Evolutionary conservation across 1,139 yeast genomes (phyloP).

Genomic region (Taiozyma sp.): DNA sequence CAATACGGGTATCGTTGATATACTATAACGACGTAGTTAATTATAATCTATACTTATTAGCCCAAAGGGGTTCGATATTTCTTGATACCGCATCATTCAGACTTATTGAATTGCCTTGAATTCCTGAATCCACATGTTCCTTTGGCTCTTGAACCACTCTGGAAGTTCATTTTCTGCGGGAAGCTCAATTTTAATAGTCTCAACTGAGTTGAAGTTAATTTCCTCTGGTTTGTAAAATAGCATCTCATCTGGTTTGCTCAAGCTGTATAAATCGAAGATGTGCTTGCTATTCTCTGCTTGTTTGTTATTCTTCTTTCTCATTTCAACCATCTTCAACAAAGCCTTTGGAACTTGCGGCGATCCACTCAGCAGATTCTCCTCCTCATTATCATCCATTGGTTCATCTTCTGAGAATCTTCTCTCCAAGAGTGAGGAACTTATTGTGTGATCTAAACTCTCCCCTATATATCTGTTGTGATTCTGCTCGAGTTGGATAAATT

Average conservation of each 20-base stretch:
- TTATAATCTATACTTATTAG: too few species aligned
- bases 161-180: conserved; percentile 66
- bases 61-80: too few species aligned
- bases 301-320: conserved; percentile 35
- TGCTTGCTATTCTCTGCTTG: conserved; percentile 27
- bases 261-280: conserved; percentile 4
- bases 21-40: too few species aligned
- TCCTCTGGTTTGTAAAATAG: conserved; percentile 21
- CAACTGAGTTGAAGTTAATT: conserved; percentile 21
- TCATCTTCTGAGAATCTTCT: conserved; percentile 11
- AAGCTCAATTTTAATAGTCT: conserved; percentile 37
- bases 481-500: not conserved
- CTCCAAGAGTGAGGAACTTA: not conserved
- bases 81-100: not conserved
- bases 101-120: not conserved
- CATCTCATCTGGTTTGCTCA: conserved; percentile 5
- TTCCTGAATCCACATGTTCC: conserved; percentile 60
- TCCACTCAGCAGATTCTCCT: conserved; percentile 50
- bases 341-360: conserved; percentile 69
- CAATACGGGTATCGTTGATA: too few species aligned
- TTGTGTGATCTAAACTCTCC: conserved; percentile 4
- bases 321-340: conserved; percentile 50
- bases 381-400: conserved; percentile 33
- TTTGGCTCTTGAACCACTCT: conserved; percentile 60
- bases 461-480: conserved; percentile 1